phyloP scores from a whole-genome alignment of 2,329 filamentous ascomycete genomes.

The Ophiostoma piceae region DNA sequence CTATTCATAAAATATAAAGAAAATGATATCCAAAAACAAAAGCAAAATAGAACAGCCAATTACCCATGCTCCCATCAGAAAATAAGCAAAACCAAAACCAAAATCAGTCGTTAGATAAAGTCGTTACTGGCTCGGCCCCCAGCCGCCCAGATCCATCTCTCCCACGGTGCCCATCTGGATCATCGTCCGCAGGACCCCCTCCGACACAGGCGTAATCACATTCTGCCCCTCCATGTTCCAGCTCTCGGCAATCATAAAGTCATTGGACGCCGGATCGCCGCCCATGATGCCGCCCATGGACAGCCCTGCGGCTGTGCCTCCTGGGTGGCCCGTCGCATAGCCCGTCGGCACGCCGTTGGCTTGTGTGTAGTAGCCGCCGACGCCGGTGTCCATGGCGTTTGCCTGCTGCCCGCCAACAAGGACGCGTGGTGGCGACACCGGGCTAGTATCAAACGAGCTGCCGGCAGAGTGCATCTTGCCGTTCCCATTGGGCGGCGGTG shows the following conservation, averaged over 20 bases:
- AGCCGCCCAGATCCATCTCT: constrained; percentile 49
- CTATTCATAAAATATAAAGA: not conserved
- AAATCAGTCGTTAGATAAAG: not conserved
- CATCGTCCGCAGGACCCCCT: constrained; percentile 52
- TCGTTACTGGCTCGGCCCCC: constrained; percentile 37
- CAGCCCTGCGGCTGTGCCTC: not conserved
- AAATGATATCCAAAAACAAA: not conserved
- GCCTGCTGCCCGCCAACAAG: constrained; percentile 21
- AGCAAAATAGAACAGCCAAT: not conserved
- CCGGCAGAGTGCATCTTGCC: constrained; percentile 29
- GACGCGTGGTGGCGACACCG: constrained; percentile 37
- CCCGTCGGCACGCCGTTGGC: constrained; percentile 26
- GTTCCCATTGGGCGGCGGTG: constrained; percentile 24
- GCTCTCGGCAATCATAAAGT: constrained; percentile 41
- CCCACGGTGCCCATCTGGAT: constrained; percentile 58
- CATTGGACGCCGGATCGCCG: constrained; percentile 34
- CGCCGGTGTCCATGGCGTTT: constrained; percentile 35
- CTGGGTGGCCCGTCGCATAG: constrained; percentile 30
- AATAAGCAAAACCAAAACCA: too few species aligned
- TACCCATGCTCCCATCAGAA: not conserved
- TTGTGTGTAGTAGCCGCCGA: constrained; percentile 39
- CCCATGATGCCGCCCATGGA: constrained; percentile 22
- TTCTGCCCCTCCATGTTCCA: constrained; percentile 42
- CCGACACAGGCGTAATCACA: constrained; percentile 51
- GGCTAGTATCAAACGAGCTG: constrained; percentile 50